Base-by-base conservation (phyloP, 139 green algal species). In the Chlorella ohadii region DNA sequence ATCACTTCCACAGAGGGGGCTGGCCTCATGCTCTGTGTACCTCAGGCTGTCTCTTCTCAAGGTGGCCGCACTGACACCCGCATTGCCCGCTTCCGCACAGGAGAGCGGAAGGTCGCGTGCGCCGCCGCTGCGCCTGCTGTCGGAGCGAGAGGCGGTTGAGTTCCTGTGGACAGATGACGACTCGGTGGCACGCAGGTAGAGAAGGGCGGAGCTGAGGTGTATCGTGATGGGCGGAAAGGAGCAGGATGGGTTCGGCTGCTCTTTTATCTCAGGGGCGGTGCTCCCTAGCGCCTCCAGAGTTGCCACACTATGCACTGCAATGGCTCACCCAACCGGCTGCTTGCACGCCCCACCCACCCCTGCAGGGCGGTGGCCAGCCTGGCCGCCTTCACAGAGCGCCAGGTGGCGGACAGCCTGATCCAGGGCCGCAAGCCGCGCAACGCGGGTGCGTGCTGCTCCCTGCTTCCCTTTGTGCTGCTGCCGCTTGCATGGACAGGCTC, bases 91-190 rank as follows among this genome's bases (percentile, higher is more conserved):
- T 9, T 51, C 44, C 44, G 6, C 9, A 39, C 28, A 66, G 76
- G 47, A 47, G n/a, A 15, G 28, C 51, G 84, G 72, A 11, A 76
- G 85, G 73, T 51, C 16, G 6, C 41, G 65, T 61, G 78, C 27
- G 1, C 82, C 89, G 1, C 93, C 94, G 15, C 86, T 98, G 76
- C 84, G 79, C 17, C 59, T 89, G 82, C 79, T 97, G 34, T 84
- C 56, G 0, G 91, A 94, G 19, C 66, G 73, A 0, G 90, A 97
- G 82, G 84, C 90, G 38, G 75, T 89, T 0, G 83, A 91, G 3
- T 83, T 96, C 65, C 86, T 97, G 65, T 97, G 92, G 93, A 90
- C 63, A 27, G 87, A 78, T 0, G 20, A 74, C 16, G 75, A 83
- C 34, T 94, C 88, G 31, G 63, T 97, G 3, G 92, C 89, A 1